A percentile compares a stretch with the other conserved stretches of the same genome.
These are phyloP conservation scores for Capsicum rhomboideum DNA, from an alignment of 257 asterid genomes.

Conservation along the genomic window DNA sequence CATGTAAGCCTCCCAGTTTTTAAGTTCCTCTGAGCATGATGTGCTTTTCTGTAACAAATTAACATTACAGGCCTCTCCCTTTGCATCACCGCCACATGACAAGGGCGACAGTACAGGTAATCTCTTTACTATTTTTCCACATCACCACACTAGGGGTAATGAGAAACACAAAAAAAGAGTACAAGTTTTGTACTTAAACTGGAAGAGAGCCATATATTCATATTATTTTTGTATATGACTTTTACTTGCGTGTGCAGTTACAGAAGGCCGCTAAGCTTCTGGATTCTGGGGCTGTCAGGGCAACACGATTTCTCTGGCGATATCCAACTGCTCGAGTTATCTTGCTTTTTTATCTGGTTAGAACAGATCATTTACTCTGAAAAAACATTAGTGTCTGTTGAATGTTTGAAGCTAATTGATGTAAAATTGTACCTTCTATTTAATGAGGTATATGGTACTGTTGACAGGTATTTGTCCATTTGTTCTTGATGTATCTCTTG, in stretches of 20 bases:
- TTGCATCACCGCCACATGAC: constrained; percentile 88
- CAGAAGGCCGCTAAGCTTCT: constrained; percentile 91
- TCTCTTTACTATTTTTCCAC: constrained; percentile 4
- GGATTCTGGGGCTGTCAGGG: constrained; percentile 96
- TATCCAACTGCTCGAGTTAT: constrained; percentile 90
- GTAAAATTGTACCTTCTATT: neutral
- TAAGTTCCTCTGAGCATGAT: neutral
- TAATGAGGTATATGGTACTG: neutral
- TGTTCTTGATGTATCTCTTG: constrained; percentile 96
- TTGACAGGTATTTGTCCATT: constrained; percentile 95
- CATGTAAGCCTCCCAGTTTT: neutral
- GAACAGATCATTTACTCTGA: constrained; percentile 13
- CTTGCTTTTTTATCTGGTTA: constrained; percentile 91
- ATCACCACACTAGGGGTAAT: neutral
- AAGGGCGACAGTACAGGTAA: constrained; percentile 82
- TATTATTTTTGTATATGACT: constrained; percentile 3
- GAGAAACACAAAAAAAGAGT: neutral
- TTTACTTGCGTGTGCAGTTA: constrained; percentile 46
- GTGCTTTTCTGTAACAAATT: constrained; percentile 7
- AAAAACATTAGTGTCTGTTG: neutral
- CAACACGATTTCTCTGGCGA: constrained; percentile 94
- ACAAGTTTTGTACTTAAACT: neutral
- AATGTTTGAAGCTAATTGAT: neutral
- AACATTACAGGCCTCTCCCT: constrained; percentile 83
- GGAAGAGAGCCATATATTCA: neutral